Evolutionary conservation across 768 basidiomycete genomes (phyloP).

Genomic region (Boletus patriciae): DNA sequence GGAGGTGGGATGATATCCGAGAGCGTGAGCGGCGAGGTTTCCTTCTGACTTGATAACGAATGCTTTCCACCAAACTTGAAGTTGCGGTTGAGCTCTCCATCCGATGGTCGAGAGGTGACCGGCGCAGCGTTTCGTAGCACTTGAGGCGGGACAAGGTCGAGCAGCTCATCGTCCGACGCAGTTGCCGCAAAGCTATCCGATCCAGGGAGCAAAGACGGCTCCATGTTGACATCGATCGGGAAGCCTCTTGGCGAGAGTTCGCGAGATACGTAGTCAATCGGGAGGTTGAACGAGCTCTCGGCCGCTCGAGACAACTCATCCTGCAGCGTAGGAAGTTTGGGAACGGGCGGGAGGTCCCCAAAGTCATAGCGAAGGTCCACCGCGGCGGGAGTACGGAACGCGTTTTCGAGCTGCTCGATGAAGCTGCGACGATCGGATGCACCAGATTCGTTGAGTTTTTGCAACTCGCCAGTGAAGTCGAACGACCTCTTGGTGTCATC

Average conservation of each 20-base stretch:
- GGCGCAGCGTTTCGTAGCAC: constrained; percentile 29
- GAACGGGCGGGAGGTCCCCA: constrained; percentile 50
- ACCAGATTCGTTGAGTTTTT: constrained; percentile 67
- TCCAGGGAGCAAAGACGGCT: constrained; percentile 32
- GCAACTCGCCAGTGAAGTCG: constrained; percentile 80
- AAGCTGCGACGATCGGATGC: constrained; percentile 71
- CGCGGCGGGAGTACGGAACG: constrained; percentile 75
- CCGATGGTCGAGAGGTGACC: constrained; percentile 48
- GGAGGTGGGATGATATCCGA: constrained; percentile 76
- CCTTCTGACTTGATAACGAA: constrained; percentile 15
- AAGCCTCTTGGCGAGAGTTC: constrained; percentile 17
- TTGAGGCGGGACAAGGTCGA: constrained; percentile 13
- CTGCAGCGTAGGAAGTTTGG: constrained; percentile 44
- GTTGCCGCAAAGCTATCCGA: constrained; percentile 34
- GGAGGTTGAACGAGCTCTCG: constrained; percentile 23
- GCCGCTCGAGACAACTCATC: constrained; percentile 26
- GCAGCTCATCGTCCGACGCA: constrained; percentile 37
- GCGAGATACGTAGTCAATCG: constrained; percentile 17
- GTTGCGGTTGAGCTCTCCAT: constrained; percentile 66
- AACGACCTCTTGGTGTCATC: constrained; percentile 78
- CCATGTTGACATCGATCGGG: constrained; percentile 25
- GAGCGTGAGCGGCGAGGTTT: constrained; percentile 45
- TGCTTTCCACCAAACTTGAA: constrained; percentile 72
- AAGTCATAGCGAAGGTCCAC: constrained; percentile 57
- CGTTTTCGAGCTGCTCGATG: constrained; percentile 78